Conservation (phyloP, 441 rosid genomes). For the Bocquillonia castaneifolia region DNA sequence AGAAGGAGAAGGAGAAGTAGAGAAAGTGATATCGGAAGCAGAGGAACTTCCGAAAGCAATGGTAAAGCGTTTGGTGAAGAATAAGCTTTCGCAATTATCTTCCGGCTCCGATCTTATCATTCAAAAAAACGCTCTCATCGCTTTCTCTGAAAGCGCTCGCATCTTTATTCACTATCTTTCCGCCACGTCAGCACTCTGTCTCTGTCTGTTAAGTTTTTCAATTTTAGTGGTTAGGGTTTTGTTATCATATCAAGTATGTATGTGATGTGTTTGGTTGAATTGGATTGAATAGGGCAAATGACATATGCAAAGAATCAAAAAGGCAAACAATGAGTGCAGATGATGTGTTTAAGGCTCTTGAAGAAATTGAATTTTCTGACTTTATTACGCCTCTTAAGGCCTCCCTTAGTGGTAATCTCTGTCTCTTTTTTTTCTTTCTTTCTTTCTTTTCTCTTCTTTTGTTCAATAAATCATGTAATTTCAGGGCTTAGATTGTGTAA, state of each 20-base stretch:
- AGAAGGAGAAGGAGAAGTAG: constrained; percentile 29
- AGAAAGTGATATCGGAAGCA: constrained; percentile 52
- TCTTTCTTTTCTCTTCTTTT: neutral
- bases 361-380: constrained; percentile 81
- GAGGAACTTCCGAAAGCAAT: constrained; percentile 85
- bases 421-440: neutral
- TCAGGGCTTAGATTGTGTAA: too few species aligned
- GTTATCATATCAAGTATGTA: neutral
- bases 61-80: constrained; percentile 86
- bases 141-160: constrained; percentile 85
- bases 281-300: constrained; percentile 57
- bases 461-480: too few species aligned
- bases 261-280: neutral
- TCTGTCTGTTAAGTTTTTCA: neutral
- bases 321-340: constrained; percentile 85
- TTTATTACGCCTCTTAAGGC: constrained; percentile 67
- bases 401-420: constrained; percentile 59
- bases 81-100: constrained; percentile 68
- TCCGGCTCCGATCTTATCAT: constrained; percentile 55
- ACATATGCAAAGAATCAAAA: constrained; percentile 81
- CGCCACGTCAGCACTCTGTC: constrained; percentile 52
- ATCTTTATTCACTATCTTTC: constrained; percentile 95
- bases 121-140: constrained; percentile 76
- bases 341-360: constrained; percentile 71
- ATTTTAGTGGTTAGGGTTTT: neutral